These are phyloP conservation scores for Xylariales sp. DNA, from an alignment of 2,329 filamentous ascomycete genomes.

Conservation along the genomic window DNA sequence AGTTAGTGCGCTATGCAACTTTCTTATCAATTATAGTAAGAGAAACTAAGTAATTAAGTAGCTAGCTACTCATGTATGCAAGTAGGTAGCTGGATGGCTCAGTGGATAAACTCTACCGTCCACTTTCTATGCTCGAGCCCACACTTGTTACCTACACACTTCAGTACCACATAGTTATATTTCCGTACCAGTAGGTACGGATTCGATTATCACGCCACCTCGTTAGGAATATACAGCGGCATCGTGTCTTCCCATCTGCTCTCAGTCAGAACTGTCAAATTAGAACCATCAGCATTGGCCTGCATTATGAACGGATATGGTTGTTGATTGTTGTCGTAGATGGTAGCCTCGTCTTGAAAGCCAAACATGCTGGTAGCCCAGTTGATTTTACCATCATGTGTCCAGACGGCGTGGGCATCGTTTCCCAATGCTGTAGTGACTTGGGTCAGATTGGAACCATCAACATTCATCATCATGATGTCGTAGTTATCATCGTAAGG, in stretches of 20 bases:
- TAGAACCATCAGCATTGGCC: not conserved
- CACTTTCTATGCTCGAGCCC: too few species aligned
- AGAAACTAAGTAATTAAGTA: too few species aligned
- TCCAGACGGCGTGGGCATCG: constrained; percentile 3
- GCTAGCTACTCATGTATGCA: too few species aligned
- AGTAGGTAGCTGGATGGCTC: too few species aligned
- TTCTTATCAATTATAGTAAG: too few species aligned
- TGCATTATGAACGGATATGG: not conserved
- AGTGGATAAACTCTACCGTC: too few species aligned
- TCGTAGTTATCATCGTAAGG: constrained; percentile 2
- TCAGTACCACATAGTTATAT: too few species aligned
- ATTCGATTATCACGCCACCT: too few species aligned
- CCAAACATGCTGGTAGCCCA: constrained; percentile 1
- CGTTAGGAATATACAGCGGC: constrained; percentile 1
- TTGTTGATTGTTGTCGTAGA: not conserved
- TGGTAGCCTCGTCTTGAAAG: not conserved
- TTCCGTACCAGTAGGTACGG: too few species aligned
- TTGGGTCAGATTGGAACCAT: not conserved
- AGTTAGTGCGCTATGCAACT: too few species aligned
- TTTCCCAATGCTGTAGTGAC: not conserved
- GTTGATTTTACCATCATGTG: not conserved
- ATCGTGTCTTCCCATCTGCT: constrained; percentile 2
- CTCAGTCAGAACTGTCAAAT: not conserved
- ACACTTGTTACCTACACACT: too few species aligned
- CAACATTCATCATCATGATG: not conserved